Evolutionary conservation across 257 asterid genomes (phyloP), one percentile per base, ranked within the genome.

Genomic region (Solanum peruvianum): DNA sequence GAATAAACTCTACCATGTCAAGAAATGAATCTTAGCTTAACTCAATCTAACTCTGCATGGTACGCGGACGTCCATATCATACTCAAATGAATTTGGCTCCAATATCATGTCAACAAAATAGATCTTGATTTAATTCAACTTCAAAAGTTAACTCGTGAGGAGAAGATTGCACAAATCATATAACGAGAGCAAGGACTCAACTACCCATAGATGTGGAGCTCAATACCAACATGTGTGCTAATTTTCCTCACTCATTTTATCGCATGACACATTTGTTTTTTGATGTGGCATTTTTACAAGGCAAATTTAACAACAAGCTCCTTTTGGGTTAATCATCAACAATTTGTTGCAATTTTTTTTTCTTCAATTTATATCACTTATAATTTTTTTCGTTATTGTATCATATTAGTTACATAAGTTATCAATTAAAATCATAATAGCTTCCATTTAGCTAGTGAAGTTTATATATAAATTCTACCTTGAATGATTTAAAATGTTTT

Each of bases 1-100:
- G 2, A 56, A n/a, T 56, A 11, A 56, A 20, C 11, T 56, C n/a
- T 56, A 56, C 11, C 11, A 56, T 56, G 25, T 56, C 25, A 7
- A 56, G 4, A 56, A 18, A 56, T 56, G 64, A 20, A 56, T 56
- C 4, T 56, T 56, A 7, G 64, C 11, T 6, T 56, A 18, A 56
- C 4, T 56, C 64, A 1, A 56, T n/a, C 11, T 6, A 56, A 56
- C 64, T 18, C n/a, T 56, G n/a, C 4, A 56, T 7, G 25, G 20
- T 56, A 4, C 4, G 5, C 2, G 1, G 1, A 6, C 25, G n/a
- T 56, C 2, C 25, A 56, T 7, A 56, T 1, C 1, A 0, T 7
- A 56, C n/a, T 7, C 64, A 56, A 18, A 56, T 56, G 11, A 18
- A 56, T 52, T 52, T 7, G 11, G 1, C 64, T 56, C 64, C 11